These are phyloP conservation scores for Cunninghamia lanceolata DNA, from an alignment of 75 land plant genomes.

Conservation along the genomic window DNA sequence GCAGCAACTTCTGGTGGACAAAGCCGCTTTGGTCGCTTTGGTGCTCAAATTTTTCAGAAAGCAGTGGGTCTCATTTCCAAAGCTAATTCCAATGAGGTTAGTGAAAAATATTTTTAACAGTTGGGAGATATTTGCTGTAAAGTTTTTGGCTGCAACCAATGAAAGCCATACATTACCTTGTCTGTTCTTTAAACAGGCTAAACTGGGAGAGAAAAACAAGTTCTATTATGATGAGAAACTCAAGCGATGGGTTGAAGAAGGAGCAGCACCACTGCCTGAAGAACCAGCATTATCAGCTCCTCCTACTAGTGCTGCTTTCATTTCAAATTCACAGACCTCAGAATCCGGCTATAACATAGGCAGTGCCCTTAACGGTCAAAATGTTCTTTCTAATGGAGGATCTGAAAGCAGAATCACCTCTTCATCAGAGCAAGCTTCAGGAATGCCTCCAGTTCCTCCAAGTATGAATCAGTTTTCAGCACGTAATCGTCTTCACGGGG, in stretches of 20 bases:
- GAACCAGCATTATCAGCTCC: slow-evolving; percentile 82
- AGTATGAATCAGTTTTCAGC: slow-evolving; percentile 84
- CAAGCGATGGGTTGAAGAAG: slow-evolving; percentile 98
- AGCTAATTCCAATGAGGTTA: slow-evolving; percentile 24
- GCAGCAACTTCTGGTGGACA: slow-evolving; percentile 25
- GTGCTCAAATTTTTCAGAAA: slow-evolving; percentile 61
- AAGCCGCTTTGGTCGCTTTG: slow-evolving; percentile 70
- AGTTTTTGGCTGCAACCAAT: background rate
- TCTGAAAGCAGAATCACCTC: slow-evolving; percentile 16
- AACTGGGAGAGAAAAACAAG: slow-evolving; percentile 89
- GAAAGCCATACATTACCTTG: background rate
- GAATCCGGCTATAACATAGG: slow-evolving; percentile 41
- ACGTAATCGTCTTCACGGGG: slow-evolving; percentile 73
- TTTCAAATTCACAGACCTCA: slow-evolving; percentile 27
- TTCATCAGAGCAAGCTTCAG: slow-evolving; percentile 45
- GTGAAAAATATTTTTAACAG: background rate
- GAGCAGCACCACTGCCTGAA: slow-evolving; percentile 65
- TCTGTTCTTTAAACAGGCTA: slow-evolving; percentile 56
- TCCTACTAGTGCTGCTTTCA: slow-evolving; percentile 43
- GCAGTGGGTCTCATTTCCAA: slow-evolving; percentile 63
- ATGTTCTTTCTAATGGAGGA: slow-evolving; percentile 21
- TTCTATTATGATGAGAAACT: slow-evolving; percentile 96
- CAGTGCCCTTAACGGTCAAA: slow-evolving; percentile 29
- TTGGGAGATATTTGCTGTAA: slow-evolving; percentile 26
- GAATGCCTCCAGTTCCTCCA: slow-evolving; percentile 85